A percentile compares a stretch with the other conserved stretches of the same genome.
Conservation (phyloP, 2,329 filamentous ascomycete species). For the Neoarthrinium moseri region DNA sequence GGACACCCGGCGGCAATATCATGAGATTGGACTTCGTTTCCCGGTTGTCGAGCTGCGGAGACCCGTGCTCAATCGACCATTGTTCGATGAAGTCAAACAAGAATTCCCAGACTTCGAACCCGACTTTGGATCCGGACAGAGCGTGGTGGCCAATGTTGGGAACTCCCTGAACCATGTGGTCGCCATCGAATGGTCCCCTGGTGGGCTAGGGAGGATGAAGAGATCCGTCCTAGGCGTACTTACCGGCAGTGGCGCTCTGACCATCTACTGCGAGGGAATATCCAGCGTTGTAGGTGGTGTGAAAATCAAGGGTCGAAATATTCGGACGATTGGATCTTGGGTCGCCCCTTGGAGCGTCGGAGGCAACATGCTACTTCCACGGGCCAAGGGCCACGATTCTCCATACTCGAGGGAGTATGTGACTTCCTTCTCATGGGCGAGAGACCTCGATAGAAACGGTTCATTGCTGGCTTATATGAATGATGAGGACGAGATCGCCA, state of each 20-base stretch:
- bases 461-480: constrained; percentile 52
- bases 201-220: constrained; percentile 53
- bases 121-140: constrained; percentile 43
- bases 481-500: constrained; percentile 46
- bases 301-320: constrained; percentile 31
- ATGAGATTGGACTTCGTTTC: constrained; percentile 29
- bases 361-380: constrained; percentile 48
- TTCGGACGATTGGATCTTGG: constrained; percentile 46
- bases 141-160: constrained; percentile 45
- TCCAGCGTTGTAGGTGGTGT: constrained; percentile 19
- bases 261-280: constrained; percentile 50
- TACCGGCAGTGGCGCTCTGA: constrained; percentile 47
- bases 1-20: constrained; percentile 24
- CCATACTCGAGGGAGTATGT: constrained; percentile 37
- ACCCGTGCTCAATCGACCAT: constrained; percentile 25
- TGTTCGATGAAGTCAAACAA: constrained; percentile 24
- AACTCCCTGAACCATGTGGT: constrained; percentile 55
- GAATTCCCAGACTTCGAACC: constrained; percentile 26
- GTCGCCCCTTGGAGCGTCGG: constrained; percentile 56
- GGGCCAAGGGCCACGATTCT: constrained; percentile 27
- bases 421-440: constrained; percentile 53
- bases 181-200: constrained; percentile 55
- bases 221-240: constrained; percentile 51
- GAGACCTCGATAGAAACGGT: constrained; percentile 36
- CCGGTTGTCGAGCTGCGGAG: constrained; percentile 23